These are phyloP conservation scores for Eucalyptus dawsonii DNA, from an alignment of 345 rosid species.

Conservation along the genomic window DNA sequence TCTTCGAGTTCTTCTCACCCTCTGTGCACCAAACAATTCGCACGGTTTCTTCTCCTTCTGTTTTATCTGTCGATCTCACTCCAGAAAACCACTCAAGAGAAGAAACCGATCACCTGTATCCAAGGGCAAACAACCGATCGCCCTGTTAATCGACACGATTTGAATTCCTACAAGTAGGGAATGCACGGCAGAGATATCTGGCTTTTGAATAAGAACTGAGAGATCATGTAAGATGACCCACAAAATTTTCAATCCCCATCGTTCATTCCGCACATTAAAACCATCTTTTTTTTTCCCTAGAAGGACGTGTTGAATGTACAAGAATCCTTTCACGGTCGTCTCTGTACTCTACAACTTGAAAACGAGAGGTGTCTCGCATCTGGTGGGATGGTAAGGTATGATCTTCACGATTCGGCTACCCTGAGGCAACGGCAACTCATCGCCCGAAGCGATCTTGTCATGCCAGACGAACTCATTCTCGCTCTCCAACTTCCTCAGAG, in stretches of 20 bases:
- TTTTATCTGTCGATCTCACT: neutral
- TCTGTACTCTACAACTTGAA: conserved; percentile 23
- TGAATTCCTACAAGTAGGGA: neutral
- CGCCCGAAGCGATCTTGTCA: conserved; percentile 27
- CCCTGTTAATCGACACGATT: neutral
- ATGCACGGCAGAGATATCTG: neutral
- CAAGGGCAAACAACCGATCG: neutral
- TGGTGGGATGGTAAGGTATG: conserved; percentile 34
- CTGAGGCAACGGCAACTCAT: conserved; percentile 39
- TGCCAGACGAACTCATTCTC: conserved; percentile 54
- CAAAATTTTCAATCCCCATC: neutral
- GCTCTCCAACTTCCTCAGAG: conserved; percentile 32
- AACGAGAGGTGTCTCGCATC: conserved; percentile 36
- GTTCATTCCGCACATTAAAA: neutral
- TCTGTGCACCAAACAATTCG: neutral
- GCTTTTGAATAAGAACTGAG: neutral
- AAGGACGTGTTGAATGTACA: neutral
- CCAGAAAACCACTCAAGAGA: neutral
- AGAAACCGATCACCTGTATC: neutral
- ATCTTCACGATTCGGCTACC: conserved; percentile 49
- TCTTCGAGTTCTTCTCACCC: neutral
- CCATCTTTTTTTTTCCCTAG: neutral
- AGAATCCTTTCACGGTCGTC: neutral
- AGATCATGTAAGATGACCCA: neutral
- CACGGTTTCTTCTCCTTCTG: neutral